Evolutionary conservation across 2,329 filamentous ascomycete species (phyloP).

Genomic region (Rhynchosporium graminicola): DNA sequence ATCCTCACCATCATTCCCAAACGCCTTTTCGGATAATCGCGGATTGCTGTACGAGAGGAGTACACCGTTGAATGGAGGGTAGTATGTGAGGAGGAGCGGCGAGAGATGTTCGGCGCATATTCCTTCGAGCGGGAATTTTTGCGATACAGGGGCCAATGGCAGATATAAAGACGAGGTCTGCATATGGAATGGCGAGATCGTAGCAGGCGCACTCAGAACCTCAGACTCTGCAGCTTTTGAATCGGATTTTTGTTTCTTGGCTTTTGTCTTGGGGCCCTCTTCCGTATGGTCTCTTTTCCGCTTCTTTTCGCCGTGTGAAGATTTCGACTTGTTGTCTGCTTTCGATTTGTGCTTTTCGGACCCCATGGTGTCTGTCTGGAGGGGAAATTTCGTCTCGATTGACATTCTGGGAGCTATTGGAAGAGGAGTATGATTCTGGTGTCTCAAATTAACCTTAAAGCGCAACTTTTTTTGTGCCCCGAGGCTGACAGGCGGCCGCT

Average conservation of each 20-base stretch:
- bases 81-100: constrained; percentile 75
- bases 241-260: constrained; percentile 47
- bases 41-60: constrained; percentile 73
- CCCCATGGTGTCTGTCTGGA: constrained; percentile 24
- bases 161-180: constrained; percentile 82
- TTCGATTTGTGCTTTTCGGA: constrained; percentile 38
- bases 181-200: constrained; percentile 70
- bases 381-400: constrained; percentile 32
- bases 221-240: constrained; percentile 37
- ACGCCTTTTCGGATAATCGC: constrained; percentile 61
- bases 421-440: constrained; percentile 5
- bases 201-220: constrained; percentile 16
- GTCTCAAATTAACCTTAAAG: constrained; percentile 20
- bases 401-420: constrained; percentile 29
- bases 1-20: constrained; percentile 51
- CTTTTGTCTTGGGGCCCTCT: constrained; percentile 48
- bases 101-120: constrained; percentile 74
- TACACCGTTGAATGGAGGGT: constrained; percentile 71
- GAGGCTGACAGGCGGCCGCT: constrained; percentile 33
- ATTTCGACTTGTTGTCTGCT: constrained; percentile 41
- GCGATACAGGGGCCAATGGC: constrained; percentile 70
- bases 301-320: constrained; percentile 46
- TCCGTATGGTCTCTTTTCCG: constrained; percentile 43
- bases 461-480: constrained; percentile 26
- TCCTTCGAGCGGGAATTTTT: constrained; percentile 68